A percentile compares a stretch with the other conserved stretches of the same genome.
phyloP scores from a whole-genome alignment of 75 land plant genomes.

The Sequoiadendron giganteum region DNA sequence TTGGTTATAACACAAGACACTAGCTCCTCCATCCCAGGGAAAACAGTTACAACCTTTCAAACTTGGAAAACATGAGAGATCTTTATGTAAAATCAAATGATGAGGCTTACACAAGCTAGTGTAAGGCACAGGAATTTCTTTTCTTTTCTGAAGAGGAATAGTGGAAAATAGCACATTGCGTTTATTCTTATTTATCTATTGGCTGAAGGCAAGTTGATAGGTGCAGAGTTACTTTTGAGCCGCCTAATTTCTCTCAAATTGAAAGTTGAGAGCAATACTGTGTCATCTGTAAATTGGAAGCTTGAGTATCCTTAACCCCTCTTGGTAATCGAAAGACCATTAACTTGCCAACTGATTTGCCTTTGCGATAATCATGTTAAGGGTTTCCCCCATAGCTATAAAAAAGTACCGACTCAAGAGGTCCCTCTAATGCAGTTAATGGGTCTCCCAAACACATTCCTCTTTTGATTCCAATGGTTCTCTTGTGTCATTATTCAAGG shows the following conservation, averaged over 20 bases:
- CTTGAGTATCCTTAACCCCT: background rate
- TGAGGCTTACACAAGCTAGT: background rate
- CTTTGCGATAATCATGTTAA: background rate
- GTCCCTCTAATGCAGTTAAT: background rate
- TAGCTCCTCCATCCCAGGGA: background rate
- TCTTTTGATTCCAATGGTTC: too few species aligned
- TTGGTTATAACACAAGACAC: background rate
- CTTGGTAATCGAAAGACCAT: background rate
- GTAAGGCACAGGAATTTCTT: background rate
- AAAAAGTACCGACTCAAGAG: background rate
- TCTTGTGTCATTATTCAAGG: too few species aligned
- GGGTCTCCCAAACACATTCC: too few species aligned
- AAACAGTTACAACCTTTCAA: background rate
- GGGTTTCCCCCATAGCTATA: background rate
- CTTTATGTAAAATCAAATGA: background rate
- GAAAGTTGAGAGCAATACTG: background rate
- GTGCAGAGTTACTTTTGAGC: background rate
- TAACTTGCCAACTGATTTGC: background rate
- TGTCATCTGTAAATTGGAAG: background rate
- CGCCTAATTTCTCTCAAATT: background rate
- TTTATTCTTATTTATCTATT: background rate
- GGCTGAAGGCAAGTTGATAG: background rate
- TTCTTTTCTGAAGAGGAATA: background rate
- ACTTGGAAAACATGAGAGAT: background rate
- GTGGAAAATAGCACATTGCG: background rate